Evolutionary conservation across 805 yeast genomes (phyloP).

Genomic region (Barnettozyma populi): DNA sequence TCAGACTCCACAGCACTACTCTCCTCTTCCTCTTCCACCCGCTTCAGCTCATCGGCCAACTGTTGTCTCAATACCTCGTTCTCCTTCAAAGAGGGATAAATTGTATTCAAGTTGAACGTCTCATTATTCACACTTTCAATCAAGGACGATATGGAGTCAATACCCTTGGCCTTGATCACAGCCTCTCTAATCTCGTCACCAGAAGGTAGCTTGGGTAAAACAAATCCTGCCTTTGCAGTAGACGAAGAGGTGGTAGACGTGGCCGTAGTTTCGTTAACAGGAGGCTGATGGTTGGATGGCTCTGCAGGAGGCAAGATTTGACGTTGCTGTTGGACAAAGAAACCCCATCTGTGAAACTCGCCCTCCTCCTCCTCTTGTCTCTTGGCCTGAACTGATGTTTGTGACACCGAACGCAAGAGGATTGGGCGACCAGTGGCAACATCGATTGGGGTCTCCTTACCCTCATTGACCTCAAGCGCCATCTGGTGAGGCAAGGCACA

Average conservation of each 20-base stretch:
- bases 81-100: constrained; percentile 31
- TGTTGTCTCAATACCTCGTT: not conserved
- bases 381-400: constrained; percentile 61
- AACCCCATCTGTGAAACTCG: constrained; percentile 82
- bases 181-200: constrained; percentile 45
- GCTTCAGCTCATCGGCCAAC: not conserved
- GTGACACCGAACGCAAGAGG: constrained; percentile 56
- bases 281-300: constrained; percentile 1
- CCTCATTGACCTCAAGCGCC: constrained; percentile 58
- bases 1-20: constrained; percentile 1
- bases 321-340: constrained; percentile 62
- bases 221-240: not conserved
- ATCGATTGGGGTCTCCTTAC: constrained; percentile 52
- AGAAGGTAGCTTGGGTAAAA: constrained; percentile 35
- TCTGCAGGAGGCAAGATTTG: constrained; percentile 24
- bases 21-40: constrained; percentile 6
- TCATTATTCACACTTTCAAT: constrained; percentile 60
- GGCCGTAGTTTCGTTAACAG: not conserved
- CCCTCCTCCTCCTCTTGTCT: constrained; percentile 90
- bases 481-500: constrained; percentile 55
- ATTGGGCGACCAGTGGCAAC: constrained; percentile 69
- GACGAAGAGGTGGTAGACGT: not conserved
- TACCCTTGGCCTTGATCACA: constrained; percentile 70
- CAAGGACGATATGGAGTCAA: constrained; percentile 61
- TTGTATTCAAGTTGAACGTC: constrained; percentile 43